A percentile compares a stretch with the other conserved stretches of the same genome.
Evolutionary conservation across 23 red algal genomes (phyloP).

Genomic region (Gracilaria caudata): DNA sequence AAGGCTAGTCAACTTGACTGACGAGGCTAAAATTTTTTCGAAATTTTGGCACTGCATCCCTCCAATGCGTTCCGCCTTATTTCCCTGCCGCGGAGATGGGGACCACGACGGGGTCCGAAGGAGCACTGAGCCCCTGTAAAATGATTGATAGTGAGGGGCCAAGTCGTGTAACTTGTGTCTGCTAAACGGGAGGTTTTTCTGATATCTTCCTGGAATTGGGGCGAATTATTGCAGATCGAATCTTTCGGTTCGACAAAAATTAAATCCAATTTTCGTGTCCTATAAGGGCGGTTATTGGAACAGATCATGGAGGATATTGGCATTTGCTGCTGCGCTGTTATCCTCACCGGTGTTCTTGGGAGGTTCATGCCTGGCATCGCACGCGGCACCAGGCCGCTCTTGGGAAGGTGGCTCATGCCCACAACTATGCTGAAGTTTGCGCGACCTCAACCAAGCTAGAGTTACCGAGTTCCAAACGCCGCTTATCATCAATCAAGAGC

Average conservation of each 20-base stretch:
- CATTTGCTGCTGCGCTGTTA: conserved; percentile 13
- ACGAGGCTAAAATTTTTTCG: background rate
- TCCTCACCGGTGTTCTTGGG: background rate
- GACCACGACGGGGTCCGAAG: background rate
- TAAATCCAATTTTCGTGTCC: background rate
- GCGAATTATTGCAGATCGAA: background rate
- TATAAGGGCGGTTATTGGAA: background rate
- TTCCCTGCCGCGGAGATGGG: background rate
- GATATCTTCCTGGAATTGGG: background rate
- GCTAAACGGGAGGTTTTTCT: background rate
- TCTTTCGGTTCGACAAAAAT: background rate
- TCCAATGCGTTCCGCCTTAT: background rate
- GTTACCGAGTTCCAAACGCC: too few species aligned
- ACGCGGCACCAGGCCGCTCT: background rate
- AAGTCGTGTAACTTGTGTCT: background rate
- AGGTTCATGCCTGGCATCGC: conserved; percentile 1
- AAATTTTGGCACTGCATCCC: background rate
- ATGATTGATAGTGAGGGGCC: background rate
- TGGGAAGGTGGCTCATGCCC: background rate
- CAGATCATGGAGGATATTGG: background rate
- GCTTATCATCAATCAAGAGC: background rate
- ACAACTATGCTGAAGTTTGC: background rate
- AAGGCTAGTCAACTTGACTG: background rate
- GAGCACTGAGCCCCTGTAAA: background rate
- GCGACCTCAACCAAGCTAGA: too few species aligned